Base-by-base conservation (phyloP, 768 basidiomycete species). In the Coprinopsis sp. region DNA sequence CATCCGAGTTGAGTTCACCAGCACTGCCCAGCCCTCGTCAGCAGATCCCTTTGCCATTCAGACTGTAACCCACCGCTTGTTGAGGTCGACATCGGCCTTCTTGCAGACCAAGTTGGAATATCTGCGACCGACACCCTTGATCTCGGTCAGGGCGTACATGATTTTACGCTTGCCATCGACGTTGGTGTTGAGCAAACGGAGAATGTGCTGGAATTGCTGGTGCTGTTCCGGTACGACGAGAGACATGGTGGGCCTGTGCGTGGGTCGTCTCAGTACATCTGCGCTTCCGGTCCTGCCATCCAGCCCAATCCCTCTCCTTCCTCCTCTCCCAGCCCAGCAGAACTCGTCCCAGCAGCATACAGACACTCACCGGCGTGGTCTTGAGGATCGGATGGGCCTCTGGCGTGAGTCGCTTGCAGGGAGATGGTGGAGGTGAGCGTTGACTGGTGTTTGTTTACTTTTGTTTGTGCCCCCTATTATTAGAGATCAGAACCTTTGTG, bases 101-200 rank as follows among this genome's bases (percentile, higher is more conserved):
- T 98, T 98, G 84, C 96, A 98, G 58, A 98, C 95, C 61, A 98
- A 72, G 74, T 98, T 98, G 64, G 96, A 85, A 74, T 98, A 99
- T 44, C 96, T 88, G 55, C 96, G 87, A 61, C 96, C 96, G 51
- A 99, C 96, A 82, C 96, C 96, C 80, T 98, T 98, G 80, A 99
- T 99, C 77, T 99, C 96, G 38, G 96, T 98, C 76, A 98, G 68
- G 61, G 96, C 95, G 69, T 92, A 98, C 89, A 92, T 97, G 70
- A 99, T 87, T 77, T 99, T 99, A 60, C 96, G 85, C 68, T 95
- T 94, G 58, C 96, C 96, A 70, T 98, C 95, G 57, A 99, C 96
- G 76, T 98, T 98, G 67, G 96, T 98, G 80, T 98, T 98, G 59
- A 96, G 78, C 36, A 99, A 83, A 87, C 96, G 96, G 51, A 99